phyloP scores from a whole-genome alignment of 2,329 filamentous ascomycete genomes.

The Graphiopsis chlorocephala region DNA sequence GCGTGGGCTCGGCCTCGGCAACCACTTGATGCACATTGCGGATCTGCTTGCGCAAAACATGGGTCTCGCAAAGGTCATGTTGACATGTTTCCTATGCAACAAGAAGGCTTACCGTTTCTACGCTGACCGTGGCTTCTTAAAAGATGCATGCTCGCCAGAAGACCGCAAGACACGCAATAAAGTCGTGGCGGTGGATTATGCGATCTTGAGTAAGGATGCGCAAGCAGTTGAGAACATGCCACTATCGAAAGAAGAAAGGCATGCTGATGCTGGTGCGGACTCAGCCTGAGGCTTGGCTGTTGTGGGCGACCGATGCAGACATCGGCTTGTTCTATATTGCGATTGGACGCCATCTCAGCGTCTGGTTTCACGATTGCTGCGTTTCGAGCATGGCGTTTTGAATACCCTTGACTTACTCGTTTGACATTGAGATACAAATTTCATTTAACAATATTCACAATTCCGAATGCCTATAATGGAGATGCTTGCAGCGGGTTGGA shows the following conservation, averaged over 20 bases:
- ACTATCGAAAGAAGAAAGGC: background rate
- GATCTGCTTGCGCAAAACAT: slow-evolving; percentile 54
- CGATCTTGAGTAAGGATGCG: slow-evolving; percentile 50
- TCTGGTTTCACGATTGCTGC: background rate
- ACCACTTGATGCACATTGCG: slow-evolving; percentile 57
- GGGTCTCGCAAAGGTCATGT: slow-evolving; percentile 64
- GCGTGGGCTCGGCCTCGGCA: slow-evolving; percentile 62
- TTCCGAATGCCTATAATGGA: background rate
- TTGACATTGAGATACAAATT: background rate
- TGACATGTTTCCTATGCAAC: slow-evolving; percentile 70
- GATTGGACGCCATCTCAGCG: background rate
- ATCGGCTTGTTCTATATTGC: background rate
- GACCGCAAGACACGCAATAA: slow-evolving; percentile 49
- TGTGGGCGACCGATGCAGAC: background rate
- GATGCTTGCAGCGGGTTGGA: background rate
- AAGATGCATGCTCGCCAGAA: slow-evolving; percentile 53
- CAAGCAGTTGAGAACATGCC: background rate
- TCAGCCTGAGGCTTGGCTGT: background rate
- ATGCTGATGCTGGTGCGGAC: background rate
- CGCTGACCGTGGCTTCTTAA: slow-evolving; percentile 53
- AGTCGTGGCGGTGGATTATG: slow-evolving; percentile 50
- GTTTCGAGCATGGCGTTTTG: background rate
- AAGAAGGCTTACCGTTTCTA: slow-evolving; percentile 59
- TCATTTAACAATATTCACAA: background rate
- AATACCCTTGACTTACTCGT: background rate